Evolutionary conservation across 805 yeast species (phyloP), one percentile per base, ranked within the genome.

Genomic region (Starmera caribaea): DNA sequence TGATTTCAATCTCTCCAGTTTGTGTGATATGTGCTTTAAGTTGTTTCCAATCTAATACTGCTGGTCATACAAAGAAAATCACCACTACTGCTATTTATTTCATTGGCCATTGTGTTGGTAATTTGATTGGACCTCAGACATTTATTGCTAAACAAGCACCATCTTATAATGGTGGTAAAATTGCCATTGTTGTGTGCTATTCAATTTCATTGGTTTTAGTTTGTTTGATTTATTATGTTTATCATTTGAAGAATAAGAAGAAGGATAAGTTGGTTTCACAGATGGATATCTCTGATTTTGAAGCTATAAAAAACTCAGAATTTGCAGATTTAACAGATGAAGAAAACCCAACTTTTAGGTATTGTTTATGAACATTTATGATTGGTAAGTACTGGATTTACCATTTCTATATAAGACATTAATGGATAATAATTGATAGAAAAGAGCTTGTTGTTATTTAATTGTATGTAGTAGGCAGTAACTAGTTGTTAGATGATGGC

Each of bases 61-160:
- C 87, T 1, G 90, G 90, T 9, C 73, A 75, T 46, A 79, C 88
- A 16, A 82, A 83, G 56, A 76, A 80, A 47, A 66, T 76, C 46
- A 66, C 76, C 4, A 66, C 73, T 24, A 73, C 73, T 40, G 78
- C 79, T 7, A 58, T 76, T 21, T 69, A 69, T 32, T 66, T 81
- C 54, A 67, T 80, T 43, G 80, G 76, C 10, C 81, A 78, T 53
- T 74, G 81, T 32, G 70, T 74, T 34, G 82, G 84, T 8, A 75
- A 78, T 53, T 60, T 82, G 27, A 69, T 79, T 39, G 88, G 87
- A 2, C 86, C 89, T 6, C 85, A 79, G 55, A 66, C 81, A 15
- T 81, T 82, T 61, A 65, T 65, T 41, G 58, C 68, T 1, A 46
- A 56, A n/a, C 71, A 78, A 42, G 76, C 74, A 17, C 86, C 86